Evolutionary conservation across 2,329 filamentous ascomycete genomes (phyloP), one percentile per base, ranked within the genome.

Genomic region (Ophiostoma piceae): DNA sequence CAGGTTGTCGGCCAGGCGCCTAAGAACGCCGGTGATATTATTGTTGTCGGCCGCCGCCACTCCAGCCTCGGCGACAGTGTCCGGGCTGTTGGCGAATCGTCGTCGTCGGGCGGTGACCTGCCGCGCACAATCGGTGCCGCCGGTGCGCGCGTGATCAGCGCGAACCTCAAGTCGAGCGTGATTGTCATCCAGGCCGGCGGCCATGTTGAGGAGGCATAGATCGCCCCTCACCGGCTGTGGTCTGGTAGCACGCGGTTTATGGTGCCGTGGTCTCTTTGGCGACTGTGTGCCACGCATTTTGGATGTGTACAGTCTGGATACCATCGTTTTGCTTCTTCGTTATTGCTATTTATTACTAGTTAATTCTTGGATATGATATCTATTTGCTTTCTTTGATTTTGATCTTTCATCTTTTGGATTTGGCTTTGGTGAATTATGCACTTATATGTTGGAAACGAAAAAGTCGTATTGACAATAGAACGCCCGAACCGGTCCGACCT

Each of bases 21-120:
- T 0, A 84, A 82, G 75, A 92, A 91, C 74, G 87, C 88, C 0
- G 90, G 90, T 1, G 90, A 92, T 75, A 80, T 94, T 29, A 81
- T 94, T 19, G 82, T 94, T 1, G 79, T 92, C 14, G 90, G 90
- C 0, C 82, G 89, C 57, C 77, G 81, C 60, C 82, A 84, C 72
- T 76, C 79, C 32, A 74, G 71, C 35, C 75, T 75, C 41, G 72
- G 73, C 22, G 70, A 74, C 57, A 35, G 71, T 75, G 14, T 14
- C 3, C 16, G 6, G 1, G 35, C 67, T 71, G 29, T 39, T 72
- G 22, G 73, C 70, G 74, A 74, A 6, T 65, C 72, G 14, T 67
- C 72, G 2, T 67, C 72, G 7, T 67, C 72, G 62, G 19, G 32
- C 2, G 70, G 76, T 54, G 84, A 85, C 32, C 77, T 85, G 73